Evolutionary conservation across 371 early-diverging fungal genomes (phyloP).

Genomic region (Mucor plumbeus): DNA sequence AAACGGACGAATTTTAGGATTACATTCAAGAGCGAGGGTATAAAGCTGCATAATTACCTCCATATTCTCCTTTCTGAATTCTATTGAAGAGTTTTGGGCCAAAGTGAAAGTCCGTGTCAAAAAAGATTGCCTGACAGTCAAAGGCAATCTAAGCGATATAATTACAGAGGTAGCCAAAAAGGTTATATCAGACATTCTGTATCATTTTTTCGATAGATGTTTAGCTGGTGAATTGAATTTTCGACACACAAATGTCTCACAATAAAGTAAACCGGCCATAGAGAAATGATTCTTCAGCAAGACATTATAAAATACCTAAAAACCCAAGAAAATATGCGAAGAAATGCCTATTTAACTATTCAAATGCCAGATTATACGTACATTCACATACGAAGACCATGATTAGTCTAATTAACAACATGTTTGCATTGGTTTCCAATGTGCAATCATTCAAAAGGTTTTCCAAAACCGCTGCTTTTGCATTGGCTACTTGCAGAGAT

Average conservation of each 20-base stretch:
- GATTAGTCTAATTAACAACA: no score
- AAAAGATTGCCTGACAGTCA: slow-evolving; percentile 18
- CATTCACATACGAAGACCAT: no score
- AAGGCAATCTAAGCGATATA: slow-evolving; percentile 11
- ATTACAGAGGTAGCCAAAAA: slow-evolving; percentile 9
- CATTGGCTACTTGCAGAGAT: no score
- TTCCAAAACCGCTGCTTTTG: no score
- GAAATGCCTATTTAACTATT: no score
- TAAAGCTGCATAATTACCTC: not conserved
- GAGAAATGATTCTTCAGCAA: no score
- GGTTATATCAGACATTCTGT: slow-evolving; percentile 13
- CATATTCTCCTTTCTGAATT: slow-evolving; percentile 3
- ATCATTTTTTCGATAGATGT: slow-evolving; percentile 14
- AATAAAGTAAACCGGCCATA: no score
- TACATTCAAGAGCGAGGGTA: not conserved
- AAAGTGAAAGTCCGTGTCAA: slow-evolving; percentile 12
- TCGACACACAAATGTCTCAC: not conserved
- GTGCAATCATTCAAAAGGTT: no score
- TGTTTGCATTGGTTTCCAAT: no score
- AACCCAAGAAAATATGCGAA: no score
- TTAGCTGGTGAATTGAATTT: slow-evolving; percentile 13
- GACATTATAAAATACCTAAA: no score
- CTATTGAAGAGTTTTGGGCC: slow-evolving; percentile 7
- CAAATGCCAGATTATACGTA: no score
- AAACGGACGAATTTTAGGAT: not conserved